phyloP scores from a whole-genome alignment of 1,284 basidiomycete genomes.

The Naganishia sp. region DNA sequence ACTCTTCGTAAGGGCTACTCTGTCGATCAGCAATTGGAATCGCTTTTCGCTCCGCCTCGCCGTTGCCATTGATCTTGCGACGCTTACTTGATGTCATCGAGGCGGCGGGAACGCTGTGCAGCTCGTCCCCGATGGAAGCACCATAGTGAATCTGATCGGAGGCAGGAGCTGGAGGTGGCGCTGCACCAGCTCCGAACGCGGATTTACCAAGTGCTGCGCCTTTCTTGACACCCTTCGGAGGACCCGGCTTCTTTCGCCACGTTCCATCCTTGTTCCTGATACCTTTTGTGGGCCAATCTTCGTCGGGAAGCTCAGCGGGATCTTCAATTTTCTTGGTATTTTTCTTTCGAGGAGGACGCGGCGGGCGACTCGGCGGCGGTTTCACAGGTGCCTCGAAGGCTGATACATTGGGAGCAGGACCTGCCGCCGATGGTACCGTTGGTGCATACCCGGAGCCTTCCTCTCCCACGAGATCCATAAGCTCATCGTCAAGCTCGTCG shows the following conservation, averaged over 20 bases:
- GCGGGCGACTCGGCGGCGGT: neutral
- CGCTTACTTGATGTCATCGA: constrained; percentile 10
- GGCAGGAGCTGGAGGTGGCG: constrained; percentile 29
- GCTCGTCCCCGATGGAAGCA: constrained; percentile 11
- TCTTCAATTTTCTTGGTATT: constrained; percentile 12
- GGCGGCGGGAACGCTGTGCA: neutral
- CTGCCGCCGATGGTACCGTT: neutral
- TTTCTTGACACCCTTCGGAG: constrained; percentile 52
- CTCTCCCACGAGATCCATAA: constrained; percentile 22
- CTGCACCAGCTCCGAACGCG: constrained; percentile 28
- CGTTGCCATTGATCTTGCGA: constrained; percentile 12
- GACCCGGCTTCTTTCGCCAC: constrained; percentile 52
- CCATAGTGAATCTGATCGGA: constrained; percentile 39
- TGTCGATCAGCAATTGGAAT: neutral
- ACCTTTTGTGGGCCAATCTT: constrained; percentile 33
- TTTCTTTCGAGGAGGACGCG: constrained; percentile 1
- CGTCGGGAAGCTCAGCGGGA: constrained; percentile 19
- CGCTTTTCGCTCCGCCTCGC: neutral
- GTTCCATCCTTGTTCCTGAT: constrained; percentile 50
- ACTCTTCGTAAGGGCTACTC: constrained; percentile 20
- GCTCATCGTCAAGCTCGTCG: constrained; percentile 17
- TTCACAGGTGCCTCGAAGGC: neutral
- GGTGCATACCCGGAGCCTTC: constrained; percentile 1
- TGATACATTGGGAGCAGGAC: neutral
- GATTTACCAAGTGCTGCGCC: constrained; percentile 31